Evolutionary conservation across 257 asterid species (phyloP).

Genomic region (Verbena officinalis): DNA sequence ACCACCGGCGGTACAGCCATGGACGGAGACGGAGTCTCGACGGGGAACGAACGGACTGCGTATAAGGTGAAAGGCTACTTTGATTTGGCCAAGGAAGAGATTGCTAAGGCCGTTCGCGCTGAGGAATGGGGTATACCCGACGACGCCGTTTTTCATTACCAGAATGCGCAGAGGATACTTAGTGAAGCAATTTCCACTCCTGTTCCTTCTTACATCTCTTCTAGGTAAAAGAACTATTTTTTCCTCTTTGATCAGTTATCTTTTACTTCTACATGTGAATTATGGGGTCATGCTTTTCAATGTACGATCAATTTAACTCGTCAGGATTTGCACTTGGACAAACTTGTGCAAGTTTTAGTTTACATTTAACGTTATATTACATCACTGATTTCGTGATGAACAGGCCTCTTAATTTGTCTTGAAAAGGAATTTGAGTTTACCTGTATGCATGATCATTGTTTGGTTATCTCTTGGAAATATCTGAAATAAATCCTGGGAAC

Average conservation of each 20-base stretch:
- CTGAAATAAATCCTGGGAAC: not conserved
- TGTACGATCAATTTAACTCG: slow-evolving; percentile 18
- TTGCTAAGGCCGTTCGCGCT: slow-evolving; percentile 85
- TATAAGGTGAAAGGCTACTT: slow-evolving; percentile 85
- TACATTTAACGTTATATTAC: no score
- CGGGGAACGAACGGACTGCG: slow-evolving; percentile 92
- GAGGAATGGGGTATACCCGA: slow-evolving; percentile 95
- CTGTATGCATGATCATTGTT: slow-evolving; percentile 9
- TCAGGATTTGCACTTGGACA: slow-evolving; percentile 11
- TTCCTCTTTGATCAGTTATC: not conserved
- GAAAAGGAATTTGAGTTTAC: not conserved
- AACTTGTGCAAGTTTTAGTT: not conserved
- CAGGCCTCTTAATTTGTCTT: not conserved
- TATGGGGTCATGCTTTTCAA: not conserved
- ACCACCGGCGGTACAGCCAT: slow-evolving; percentile 40
- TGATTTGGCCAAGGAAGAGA: slow-evolving; percentile 86
- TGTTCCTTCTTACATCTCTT: slow-evolving; percentile 82
- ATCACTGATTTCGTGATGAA: not conserved
- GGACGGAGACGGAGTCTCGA: slow-evolving; percentile 74
- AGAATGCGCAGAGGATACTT: slow-evolving; percentile 68
- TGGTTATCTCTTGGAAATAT: slow-evolving; percentile 10
- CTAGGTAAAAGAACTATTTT: slow-evolving; percentile 50
- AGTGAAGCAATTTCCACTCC: slow-evolving; percentile 82
- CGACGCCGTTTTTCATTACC: slow-evolving; percentile 70
- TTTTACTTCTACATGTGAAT: not conserved